Evolutionary conservation across 208 protist species (phyloP), one percentile per base, ranked within the genome.

Genomic region (Naegleria fowleri): DNA sequence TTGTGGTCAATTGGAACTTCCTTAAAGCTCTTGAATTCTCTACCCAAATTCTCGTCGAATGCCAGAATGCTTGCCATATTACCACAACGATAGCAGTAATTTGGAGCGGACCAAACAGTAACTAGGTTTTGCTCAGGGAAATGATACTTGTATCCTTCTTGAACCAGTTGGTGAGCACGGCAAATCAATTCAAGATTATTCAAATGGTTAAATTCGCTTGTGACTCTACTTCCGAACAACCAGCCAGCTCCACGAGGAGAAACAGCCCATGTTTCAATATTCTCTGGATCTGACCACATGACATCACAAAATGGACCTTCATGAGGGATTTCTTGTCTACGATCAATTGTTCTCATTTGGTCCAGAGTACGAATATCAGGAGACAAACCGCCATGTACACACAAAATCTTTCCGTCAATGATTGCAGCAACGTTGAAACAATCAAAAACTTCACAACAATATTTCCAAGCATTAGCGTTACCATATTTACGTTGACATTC

Each of bases 401-500:
- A 99, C 41, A 99, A 96, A 0, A 97, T 96, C 52, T 94, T 92
- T 55, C 97, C 97, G 25, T 99, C 98, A 75, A 99, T 96, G 0
- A 99, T 86, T 3, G 98, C 98, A 36, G 97, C 96, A 36, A 99
- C 96, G 13, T 96, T 96, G 79, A 99, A 95, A 93, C 98, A 99
- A 94, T 99, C 98, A 92, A 99, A 99, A 55, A 99, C 96, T 88
- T 99, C 98, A 22, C 98, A 99, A 92, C 97, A 99, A 90, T 98
- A 95, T 48, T 96, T 94, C 99, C 99, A 99, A 22, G 99, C 97
- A 84, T 98, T 98, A 0, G 96, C 96, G 5, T 95, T 97, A 41
- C 93, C 91, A 91, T 96, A 98, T 92, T 97, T 97, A n/a, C 91
- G 85, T 48, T 93, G 93, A 93, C 96, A 97, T 92, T 98, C 96